Evolutionary conservation across 306 rosid species (phyloP), one percentile per base, ranked within the genome.

Genomic region (Citrullus mucosospermus): DNA sequence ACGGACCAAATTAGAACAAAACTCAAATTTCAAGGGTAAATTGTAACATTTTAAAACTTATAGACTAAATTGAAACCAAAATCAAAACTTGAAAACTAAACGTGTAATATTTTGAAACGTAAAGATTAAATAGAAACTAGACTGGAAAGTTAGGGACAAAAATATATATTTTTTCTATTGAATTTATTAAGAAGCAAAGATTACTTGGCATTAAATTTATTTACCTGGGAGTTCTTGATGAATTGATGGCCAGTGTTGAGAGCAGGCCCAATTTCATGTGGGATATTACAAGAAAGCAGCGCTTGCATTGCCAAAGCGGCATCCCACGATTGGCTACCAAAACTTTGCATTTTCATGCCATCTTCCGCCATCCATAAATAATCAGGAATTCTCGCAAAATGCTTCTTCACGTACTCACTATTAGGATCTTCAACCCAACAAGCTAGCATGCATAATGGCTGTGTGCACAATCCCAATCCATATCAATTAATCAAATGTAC

Each of bases 381-480:
- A 22, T 79, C 85, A 18, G 83, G 83, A 22, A 82, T 53, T 17
- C 85, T 57, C 0, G 83, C 81, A 17, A 85, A 81, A 63, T 85
- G 88, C 25, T 85, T 85, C 79, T 82, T 85, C 28, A 82, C 79
- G 22, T 54, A 62, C 1, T 85, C 84, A 2, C 88, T 82, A 7
- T 82, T 39, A 1, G 88, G 82, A 73, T 85, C 85, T 78, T 85
- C 85, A 41, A 71, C 80, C 88, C 88, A 85, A 55, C 88, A 85
- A 53, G 85, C 83, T 34, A 85, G 84, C 88, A 85, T 80, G 39
- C 88, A 82, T 11, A 85, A 28, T 0, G 75, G 80, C 85, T 84
- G 54, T 68, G 8, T 48, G 3, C 28, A 56, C 22, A 20, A 4
- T 16, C 17, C n/a, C 17, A 53, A 53, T 51, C 9, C 57, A 53